A percentile compares a stretch with the other conserved stretches of the same genome.
These are phyloP conservation scores for Globisporangium barbulae DNA, from an alignment of 352 stramenopile genomes.

Conservation along the genomic window DNA sequence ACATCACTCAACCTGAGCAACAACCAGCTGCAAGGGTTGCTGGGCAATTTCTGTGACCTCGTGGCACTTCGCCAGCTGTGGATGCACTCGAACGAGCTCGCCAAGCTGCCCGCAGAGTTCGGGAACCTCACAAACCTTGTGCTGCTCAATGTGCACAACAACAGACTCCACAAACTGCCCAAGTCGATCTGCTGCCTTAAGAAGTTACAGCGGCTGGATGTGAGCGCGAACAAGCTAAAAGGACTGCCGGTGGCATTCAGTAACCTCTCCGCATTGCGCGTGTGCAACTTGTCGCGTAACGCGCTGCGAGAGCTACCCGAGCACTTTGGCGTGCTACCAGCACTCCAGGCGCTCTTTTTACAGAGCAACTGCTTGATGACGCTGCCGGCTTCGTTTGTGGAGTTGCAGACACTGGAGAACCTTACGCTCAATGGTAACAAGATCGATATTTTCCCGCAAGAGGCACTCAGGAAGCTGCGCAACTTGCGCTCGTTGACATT, in stretches of 20 bases:
- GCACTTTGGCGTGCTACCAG: conserved; percentile 30
- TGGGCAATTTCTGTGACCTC: conserved; percentile 57
- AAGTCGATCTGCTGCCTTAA: conserved; percentile 45
- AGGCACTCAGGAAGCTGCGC: conserved; percentile 17
- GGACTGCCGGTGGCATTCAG: conserved; percentile 41
- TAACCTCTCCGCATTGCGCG: conserved; percentile 33
- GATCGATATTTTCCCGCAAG: conserved; percentile 39
- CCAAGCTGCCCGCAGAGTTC: conserved; percentile 17
- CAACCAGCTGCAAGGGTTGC: conserved; percentile 38
- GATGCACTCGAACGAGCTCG: conserved; percentile 22
- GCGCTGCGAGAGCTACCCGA: conserved; percentile 32
- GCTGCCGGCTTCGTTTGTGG: conserved; percentile 33
- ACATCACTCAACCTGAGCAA: conserved; percentile 37
- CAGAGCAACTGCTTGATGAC: conserved; percentile 40
- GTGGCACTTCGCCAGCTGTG: conserved; percentile 33
- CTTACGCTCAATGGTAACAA: conserved; percentile 41
- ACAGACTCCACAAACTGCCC: conserved; percentile 39
- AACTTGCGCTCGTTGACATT: conserved; percentile 33
- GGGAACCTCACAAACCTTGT: conserved; percentile 34
- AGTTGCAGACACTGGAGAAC: conserved; percentile 36
- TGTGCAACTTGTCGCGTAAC: conserved; percentile 44
- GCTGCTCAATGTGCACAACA: conserved; percentile 39
- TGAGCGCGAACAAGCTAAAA: conserved; percentile 43
- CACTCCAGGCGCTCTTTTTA: conserved; percentile 31
- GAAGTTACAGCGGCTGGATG: conserved; percentile 29